phyloP scores from a whole-genome alignment of 2,329 filamentous ascomycete species.

The Penicillium digitatum region DNA sequence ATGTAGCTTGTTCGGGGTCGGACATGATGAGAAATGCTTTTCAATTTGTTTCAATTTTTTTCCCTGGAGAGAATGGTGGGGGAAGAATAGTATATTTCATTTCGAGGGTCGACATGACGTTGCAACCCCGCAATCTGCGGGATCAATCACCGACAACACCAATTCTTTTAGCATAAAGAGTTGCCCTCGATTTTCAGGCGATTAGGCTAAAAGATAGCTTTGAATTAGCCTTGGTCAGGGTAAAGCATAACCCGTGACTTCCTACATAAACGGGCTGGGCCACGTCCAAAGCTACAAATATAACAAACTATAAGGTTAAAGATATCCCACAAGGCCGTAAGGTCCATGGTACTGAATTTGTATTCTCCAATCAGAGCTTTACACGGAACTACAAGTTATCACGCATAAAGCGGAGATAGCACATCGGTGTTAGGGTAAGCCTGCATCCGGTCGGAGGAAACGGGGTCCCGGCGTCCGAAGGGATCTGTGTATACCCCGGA shows the following conservation, averaged over 20 bases:
- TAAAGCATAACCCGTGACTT: not conserved
- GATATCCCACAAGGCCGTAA: not conserved
- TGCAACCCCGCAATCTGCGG: conserved; percentile 22
- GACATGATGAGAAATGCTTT: conserved; percentile 14
- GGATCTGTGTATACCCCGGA: conserved; percentile 20
- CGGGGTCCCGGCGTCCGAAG: conserved; percentile 19
- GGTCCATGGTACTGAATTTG: not conserved
- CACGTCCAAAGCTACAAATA: not conserved
- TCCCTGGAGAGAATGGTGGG: not conserved
- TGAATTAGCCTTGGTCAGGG: not conserved
- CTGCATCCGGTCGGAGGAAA: conserved; percentile 19
- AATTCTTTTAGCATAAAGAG: conserved; percentile 9
- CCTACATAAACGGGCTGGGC: not conserved
- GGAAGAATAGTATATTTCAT: not conserved
- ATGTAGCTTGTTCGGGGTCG: conserved; percentile 32
- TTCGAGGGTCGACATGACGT: conserved; percentile 18
- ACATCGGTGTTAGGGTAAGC: conserved; percentile 7
- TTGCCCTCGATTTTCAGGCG: not conserved
- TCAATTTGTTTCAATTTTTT: not conserved
- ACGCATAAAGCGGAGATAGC: not conserved
- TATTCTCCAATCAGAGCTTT: not conserved
- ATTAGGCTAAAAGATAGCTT: conserved; percentile 1
- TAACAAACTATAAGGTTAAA: not conserved
- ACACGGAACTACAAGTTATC: not conserved
- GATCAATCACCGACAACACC: conserved; percentile 13